Evolutionary conservation across 2,329 filamentous ascomycete genomes (phyloP).

Genomic region (Cryphonectria japonica): DNA sequence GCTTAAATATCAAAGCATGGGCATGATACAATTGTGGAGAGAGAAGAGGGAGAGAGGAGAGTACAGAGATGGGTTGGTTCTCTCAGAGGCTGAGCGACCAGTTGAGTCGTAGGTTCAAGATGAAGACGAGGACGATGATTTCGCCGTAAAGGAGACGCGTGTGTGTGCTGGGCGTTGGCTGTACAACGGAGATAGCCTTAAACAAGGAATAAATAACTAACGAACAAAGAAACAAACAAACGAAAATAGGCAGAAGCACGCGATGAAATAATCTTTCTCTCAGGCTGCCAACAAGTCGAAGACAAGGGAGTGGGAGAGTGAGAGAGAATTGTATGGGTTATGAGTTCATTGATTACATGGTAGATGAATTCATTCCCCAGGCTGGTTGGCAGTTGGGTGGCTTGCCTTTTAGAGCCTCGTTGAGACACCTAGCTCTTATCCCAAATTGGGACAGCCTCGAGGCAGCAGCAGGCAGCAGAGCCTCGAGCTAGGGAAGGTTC

Average conservation of each 20-base stretch:
- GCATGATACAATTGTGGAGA: background rate
- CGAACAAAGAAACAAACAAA: background rate
- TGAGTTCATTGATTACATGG: background rate
- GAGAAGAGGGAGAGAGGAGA: too few relatives aligned
- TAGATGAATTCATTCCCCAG: background rate
- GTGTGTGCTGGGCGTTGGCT: background rate
- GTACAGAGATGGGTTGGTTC: background rate
- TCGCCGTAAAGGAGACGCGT: background rate
- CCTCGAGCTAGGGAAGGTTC: background rate
- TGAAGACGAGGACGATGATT: background rate
- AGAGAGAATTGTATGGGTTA: too few relatives aligned
- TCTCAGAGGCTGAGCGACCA: background rate
- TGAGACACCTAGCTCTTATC: background rate
- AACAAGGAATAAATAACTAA: too few relatives aligned
- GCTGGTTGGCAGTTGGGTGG: background rate
- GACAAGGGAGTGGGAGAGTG: background rate
- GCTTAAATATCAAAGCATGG: background rate
- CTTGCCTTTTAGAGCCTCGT: background rate
- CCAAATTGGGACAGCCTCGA: conserved; percentile 4
- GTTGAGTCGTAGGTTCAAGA: background rate
- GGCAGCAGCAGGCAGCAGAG: conserved; percentile 20
- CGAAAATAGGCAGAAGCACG: background rate
- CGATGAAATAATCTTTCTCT: too few relatives aligned
- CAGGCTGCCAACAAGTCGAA: too few relatives aligned
- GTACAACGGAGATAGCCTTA: background rate